Evolutionary conservation across 2,329 filamentous ascomycete genomes (phyloP).

Genomic region (Aciculosporium take): DNA sequence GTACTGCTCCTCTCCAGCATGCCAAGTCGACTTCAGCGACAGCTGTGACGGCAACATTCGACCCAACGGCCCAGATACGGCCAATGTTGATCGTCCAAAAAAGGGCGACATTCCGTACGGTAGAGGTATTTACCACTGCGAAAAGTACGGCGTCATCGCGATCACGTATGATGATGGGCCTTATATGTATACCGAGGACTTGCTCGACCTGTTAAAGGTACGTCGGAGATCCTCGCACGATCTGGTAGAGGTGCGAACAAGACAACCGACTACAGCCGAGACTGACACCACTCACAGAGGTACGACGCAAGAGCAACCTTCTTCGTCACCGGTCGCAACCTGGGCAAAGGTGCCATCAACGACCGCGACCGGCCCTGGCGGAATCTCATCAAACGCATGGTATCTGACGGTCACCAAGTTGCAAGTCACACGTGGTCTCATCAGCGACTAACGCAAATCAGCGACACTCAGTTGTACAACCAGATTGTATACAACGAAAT

Average conservation of each 20-base stretch:
- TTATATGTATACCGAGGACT: slow-evolving; percentile 24
- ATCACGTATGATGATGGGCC: slow-evolving; percentile 34
- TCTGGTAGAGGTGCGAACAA: background rate
- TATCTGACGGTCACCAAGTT: slow-evolving; percentile 42
- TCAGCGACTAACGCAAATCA: slow-evolving; percentile 25
- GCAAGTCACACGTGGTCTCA: slow-evolving; percentile 39
- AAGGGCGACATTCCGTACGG: slow-evolving; percentile 42
- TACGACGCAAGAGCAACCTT: slow-evolving; percentile 25
- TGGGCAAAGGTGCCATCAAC: slow-evolving; percentile 29
- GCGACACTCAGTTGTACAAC: slow-evolving; percentile 17
- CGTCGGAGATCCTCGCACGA: background rate
- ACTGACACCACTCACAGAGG: slow-evolving; percentile 12
- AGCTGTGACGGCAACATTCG: slow-evolving; percentile 46
- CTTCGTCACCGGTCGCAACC: slow-evolving; percentile 22
- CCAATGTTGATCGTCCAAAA: slow-evolving; percentile 34
- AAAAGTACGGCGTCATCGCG: slow-evolving; percentile 22
- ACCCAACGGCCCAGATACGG: slow-evolving; percentile 37
- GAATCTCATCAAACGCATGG: slow-evolving; percentile 28
- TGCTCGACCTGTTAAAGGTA: slow-evolving; percentile 23
- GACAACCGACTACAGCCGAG: background rate
- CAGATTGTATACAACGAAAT: slow-evolving; percentile 31
- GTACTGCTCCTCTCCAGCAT: slow-evolving; percentile 48
- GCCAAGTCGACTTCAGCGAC: slow-evolving; percentile 45
- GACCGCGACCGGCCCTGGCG: slow-evolving; percentile 21
- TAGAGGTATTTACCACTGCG: slow-evolving; percentile 30